Percentiles rank a stretch among this genome's conserved stretches.
phyloP scores from a whole-genome alignment of 2,329 filamentous ascomycete genomes.

The Coccinonectria pachysandricola region DNA sequence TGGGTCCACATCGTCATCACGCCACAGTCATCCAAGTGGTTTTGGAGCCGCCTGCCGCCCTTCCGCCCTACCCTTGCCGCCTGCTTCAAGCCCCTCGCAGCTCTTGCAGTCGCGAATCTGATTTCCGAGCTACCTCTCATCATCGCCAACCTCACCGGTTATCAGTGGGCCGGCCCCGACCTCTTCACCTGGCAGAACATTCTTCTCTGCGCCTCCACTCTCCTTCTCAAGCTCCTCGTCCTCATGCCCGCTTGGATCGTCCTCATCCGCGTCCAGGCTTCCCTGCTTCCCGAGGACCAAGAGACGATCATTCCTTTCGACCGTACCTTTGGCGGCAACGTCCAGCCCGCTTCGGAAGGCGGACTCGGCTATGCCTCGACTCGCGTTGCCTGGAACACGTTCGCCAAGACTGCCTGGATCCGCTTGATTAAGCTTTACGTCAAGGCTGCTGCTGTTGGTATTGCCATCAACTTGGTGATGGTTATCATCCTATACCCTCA shows the following conservation, averaged over 20 bases:
- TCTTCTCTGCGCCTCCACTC: constrained; percentile 34
- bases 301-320: constrained; percentile 87
- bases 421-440: constrained; percentile 64
- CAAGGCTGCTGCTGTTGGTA: constrained; percentile 55
- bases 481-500: constrained; percentile 40
- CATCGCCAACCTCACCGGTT: constrained; percentile 30
- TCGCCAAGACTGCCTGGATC: constrained; percentile 60
- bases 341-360: constrained; percentile 63
- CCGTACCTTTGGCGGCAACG: constrained; percentile 68
- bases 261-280: constrained; percentile 76
- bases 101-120: constrained; percentile 38
- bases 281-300: constrained; percentile 69
- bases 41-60: constrained; percentile 60
- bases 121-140: constrained; percentile 34
- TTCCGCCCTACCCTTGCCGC: constrained; percentile 55
- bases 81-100: constrained; percentile 55
- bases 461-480: constrained; percentile 37
- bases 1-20: constrained; percentile 87
- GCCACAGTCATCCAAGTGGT: constrained; percentile 49
- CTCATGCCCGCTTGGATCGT: constrained; percentile 68
- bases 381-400: constrained; percentile 68
- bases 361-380: constrained; percentile 63
- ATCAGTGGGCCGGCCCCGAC: constrained; percentile 25
- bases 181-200: constrained; percentile 33
- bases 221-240: constrained; percentile 49